Conservation (phyloP, 2,329 filamentous ascomycete species). For the Verticillium zaregamsianum region DNA sequence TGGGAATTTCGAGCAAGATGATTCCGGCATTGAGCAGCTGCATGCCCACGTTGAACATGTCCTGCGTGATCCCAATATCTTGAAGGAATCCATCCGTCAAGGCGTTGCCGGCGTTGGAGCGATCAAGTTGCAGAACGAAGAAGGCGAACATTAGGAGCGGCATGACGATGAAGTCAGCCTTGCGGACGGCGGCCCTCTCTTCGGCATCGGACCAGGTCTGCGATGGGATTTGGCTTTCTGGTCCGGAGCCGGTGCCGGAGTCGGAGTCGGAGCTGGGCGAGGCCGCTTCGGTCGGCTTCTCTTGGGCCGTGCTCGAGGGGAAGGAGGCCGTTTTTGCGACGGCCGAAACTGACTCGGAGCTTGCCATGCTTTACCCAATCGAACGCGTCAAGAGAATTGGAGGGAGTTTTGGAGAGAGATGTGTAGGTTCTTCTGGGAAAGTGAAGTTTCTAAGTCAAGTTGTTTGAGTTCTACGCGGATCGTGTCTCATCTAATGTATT, state of each 20-base stretch:
- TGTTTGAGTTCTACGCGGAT: no score
- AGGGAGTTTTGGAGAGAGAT: no score
- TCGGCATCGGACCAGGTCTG: constrained; percentile 34
- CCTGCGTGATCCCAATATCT: background rate
- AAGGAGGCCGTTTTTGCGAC: background rate
- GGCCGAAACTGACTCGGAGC: background rate
- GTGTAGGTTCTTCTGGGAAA: no score
- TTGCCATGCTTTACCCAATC: background rate
- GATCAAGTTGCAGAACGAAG: constrained; percentile 34
- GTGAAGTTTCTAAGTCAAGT: no score
- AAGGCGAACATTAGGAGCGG: constrained; percentile 40
- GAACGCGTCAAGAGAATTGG: no score
- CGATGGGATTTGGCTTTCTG: background rate
- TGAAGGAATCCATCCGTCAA: constrained; percentile 21
- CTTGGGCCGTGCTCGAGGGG: background rate
- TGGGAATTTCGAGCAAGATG: constrained; percentile 25
- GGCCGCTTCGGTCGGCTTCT: background rate
- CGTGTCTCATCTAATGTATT: no score
- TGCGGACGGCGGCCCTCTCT: constrained; percentile 30
- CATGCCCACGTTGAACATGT: constrained; percentile 24
- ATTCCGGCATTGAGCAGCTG: constrained; percentile 23
- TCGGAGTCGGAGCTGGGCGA: background rate
- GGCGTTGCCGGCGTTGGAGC: constrained; percentile 14
- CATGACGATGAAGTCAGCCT: constrained; percentile 37
- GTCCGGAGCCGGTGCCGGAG: background rate